phyloP scores from a whole-genome alignment of 176 grass and related monocot genomes.

The Phragmites australis region DNA sequence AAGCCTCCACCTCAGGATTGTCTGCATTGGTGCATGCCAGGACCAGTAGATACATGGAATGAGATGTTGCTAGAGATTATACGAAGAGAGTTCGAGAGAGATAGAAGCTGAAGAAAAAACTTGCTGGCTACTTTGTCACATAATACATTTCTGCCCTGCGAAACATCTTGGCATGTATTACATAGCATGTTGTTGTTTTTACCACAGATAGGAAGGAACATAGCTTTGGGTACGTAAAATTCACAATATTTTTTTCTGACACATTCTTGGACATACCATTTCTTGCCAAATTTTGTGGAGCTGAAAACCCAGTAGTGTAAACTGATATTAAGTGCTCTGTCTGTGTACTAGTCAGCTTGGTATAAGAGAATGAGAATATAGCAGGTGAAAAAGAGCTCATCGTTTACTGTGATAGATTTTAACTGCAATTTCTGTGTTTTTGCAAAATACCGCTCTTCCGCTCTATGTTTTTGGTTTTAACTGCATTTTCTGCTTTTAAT shows the following conservation, averaged over 20 bases:
- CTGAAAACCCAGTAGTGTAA: neutral
- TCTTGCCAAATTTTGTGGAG: constrained; percentile 1
- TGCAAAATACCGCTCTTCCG: neutral
- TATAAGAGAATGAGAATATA: constrained; percentile 2
- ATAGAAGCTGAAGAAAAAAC: constrained; percentile 42
- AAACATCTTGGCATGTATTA: neutral
- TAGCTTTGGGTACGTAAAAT: constrained; percentile 26
- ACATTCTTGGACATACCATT: constrained; percentile 10
- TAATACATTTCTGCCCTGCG: neutral
- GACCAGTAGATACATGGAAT: constrained; percentile 88
- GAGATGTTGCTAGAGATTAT: constrained; percentile 90
- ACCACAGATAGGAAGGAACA: constrained; percentile 28
- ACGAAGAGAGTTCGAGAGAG: constrained; percentile 53
- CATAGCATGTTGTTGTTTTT: constrained; percentile 27
- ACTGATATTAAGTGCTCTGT: neutral
- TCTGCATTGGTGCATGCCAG: constrained; percentile 98
- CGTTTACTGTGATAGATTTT: neutral
- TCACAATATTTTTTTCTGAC: constrained; percentile 26
- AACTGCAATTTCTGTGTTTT: neutral
- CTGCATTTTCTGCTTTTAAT: neutral
- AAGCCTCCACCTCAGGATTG: constrained; percentile 92
- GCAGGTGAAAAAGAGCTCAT: neutral
- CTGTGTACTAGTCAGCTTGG: neutral
- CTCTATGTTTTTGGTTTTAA: neutral
- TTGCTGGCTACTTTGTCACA: neutral